These are phyloP conservation scores for Nicotiana tomentosiformis DNA, from an alignment of 257 asterid genomes.

Conservation along the genomic window DNA sequence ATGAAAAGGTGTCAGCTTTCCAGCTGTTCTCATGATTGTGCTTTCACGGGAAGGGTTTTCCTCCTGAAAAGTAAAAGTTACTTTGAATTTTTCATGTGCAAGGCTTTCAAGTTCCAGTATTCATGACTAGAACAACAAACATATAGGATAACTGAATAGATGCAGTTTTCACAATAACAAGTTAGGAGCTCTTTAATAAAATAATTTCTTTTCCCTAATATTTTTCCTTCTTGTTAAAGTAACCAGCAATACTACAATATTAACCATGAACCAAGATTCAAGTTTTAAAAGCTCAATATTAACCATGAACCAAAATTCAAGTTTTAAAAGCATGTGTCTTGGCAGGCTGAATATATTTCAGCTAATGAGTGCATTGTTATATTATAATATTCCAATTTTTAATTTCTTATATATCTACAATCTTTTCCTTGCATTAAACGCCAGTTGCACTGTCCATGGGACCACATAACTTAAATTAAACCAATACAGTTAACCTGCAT, in stretches of 20 bases:
- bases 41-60: constrained; percentile 94
- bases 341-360: not conserved
- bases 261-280: not conserved
- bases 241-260: not conserved
- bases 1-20: constrained; percentile 85
- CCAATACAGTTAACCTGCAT: not conserved
- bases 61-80: constrained; percentile 39
- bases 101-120: not conserved
- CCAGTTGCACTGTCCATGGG: not conserved
- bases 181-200: not conserved
- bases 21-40: constrained; percentile 89
- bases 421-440: not conserved
- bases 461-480: not conserved
- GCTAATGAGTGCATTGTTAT: not conserved
- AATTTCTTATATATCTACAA: not conserved
- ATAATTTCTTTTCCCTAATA: not conserved
- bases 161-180: not conserved
- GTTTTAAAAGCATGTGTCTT: not conserved
- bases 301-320: not conserved
- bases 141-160: not conserved
- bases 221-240: not conserved
- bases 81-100: not conserved
- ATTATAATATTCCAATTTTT: not conserved
- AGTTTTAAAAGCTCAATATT: not conserved
- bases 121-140: not conserved